Conservation (phyloP, 2,329 filamentous ascomycete genomes). For the Simplicillium aogashimaense region DNA sequence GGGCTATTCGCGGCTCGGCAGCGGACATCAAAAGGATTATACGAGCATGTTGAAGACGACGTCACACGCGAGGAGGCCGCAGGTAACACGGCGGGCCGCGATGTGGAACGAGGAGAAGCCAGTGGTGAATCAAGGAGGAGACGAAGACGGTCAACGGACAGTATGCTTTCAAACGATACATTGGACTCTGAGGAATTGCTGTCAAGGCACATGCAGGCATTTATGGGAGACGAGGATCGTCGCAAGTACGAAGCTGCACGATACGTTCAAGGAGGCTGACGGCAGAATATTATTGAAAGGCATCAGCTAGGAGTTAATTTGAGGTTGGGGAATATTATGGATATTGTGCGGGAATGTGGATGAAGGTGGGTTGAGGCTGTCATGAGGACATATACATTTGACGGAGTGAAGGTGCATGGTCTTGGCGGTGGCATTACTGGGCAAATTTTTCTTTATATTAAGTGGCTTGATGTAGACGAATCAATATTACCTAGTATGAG, state of each 20-base stretch:
- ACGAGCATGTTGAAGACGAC: conserved; percentile 57
- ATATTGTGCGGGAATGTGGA: not conserved
- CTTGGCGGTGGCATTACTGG: too few species aligned
- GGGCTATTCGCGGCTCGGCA: conserved; percentile 69
- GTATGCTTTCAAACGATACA: conserved; percentile 47
- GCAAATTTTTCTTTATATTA: too few species aligned
- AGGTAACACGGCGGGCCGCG: not conserved
- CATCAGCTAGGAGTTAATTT: too few species aligned
- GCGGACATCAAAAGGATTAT: conserved; percentile 57
- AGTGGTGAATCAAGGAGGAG: too few species aligned
- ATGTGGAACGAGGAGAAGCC: too few species aligned
- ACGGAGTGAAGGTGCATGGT: too few species aligned
- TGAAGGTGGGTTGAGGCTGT: not conserved
- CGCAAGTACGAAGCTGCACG: conserved; percentile 54
- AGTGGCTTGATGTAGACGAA: not conserved
- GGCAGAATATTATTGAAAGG: too few species aligned
- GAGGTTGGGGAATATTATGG: not conserved
- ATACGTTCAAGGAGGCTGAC: not conserved
- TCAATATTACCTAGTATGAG: not conserved
- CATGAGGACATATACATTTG: not conserved
- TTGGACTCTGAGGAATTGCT: conserved; percentile 51
- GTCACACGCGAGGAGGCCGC: conserved; percentile 20
- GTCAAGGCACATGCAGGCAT: conserved; percentile 60
- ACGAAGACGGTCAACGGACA: conserved; percentile 50
- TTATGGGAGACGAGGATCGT: conserved; percentile 71